Evolutionary conservation across 352 stramenopile genomes (phyloP).

Genomic region (Pythium chondricola): DNA sequence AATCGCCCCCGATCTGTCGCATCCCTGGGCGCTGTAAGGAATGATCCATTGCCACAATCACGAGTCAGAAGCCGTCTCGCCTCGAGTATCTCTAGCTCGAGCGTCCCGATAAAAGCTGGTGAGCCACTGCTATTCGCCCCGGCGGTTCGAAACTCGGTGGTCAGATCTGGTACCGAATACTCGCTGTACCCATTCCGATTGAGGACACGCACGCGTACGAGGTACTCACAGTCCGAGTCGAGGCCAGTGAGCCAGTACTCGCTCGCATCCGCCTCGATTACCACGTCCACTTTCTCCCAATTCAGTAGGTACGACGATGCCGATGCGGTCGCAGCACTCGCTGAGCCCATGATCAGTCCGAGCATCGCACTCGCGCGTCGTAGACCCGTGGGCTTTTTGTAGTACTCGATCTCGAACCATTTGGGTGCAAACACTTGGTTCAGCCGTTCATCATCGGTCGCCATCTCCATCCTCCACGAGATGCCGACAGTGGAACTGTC

Average conservation of each 20-base stretch:
- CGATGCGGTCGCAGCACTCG: constrained; percentile 16
- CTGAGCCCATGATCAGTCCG: constrained; percentile 35
- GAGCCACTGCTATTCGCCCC: background rate
- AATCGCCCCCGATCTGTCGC: constrained; percentile 11
- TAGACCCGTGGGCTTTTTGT: constrained; percentile 44
- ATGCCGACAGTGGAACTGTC: constrained; percentile 47
- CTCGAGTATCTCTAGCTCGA: constrained; percentile 57
- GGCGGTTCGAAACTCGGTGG: constrained; percentile 40
- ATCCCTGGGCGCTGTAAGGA: background rate
- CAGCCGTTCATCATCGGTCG: constrained; percentile 21
- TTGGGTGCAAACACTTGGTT: constrained; percentile 32
- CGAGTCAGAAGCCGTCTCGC: constrained; percentile 26
- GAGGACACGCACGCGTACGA: constrained; percentile 45
- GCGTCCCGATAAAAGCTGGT: constrained; percentile 64
- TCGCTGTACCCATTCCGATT: constrained; percentile 61
- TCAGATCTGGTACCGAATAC: constrained; percentile 42
- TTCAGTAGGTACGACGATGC: constrained; percentile 40
- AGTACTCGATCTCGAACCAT: constrained; percentile 55
- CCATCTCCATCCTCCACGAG: constrained; percentile 42
- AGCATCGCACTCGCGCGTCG: constrained; percentile 39
- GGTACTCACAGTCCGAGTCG: constrained; percentile 48
- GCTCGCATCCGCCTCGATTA: constrained; percentile 38
- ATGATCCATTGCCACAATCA: background rate
- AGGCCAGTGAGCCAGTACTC: constrained; percentile 56
- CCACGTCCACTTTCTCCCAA: constrained; percentile 41